These are phyloP conservation scores for Cynara cardunculus DNA, from an alignment of 129 eudicot species.

Conservation along the genomic window DNA sequence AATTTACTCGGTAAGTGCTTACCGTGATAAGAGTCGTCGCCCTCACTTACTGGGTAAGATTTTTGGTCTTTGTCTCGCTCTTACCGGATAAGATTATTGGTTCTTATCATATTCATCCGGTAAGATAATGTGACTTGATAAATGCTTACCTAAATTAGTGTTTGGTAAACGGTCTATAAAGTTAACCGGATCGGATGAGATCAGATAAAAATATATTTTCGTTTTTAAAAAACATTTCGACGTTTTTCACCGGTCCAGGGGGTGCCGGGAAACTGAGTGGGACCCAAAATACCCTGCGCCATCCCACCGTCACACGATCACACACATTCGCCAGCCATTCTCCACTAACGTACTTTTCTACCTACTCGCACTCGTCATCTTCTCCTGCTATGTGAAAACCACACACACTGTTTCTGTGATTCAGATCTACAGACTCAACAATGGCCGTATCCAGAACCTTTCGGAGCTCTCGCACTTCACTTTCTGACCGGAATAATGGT, in stretches of 20 bases:
- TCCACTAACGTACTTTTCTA: slow-evolving; percentile 9
- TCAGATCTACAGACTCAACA: not conserved
- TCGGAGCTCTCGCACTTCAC: slow-evolving; percentile 23
- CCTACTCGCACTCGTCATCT: not conserved
- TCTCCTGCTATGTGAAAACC: not conserved
- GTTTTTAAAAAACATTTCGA: not conserved
- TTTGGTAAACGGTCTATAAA: no score
- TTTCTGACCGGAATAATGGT: slow-evolving; percentile 15
- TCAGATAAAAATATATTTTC: no score
- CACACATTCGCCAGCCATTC: slow-evolving; percentile 29
- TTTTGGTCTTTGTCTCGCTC: no score
- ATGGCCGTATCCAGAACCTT: slow-evolving; percentile 30
- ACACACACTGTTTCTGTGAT: not conserved
- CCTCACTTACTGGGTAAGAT: no score
- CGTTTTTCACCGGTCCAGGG: not conserved
- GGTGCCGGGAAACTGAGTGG: not conserved
- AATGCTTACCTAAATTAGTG: no score
- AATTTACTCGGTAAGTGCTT: no score
- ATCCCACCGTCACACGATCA: slow-evolving; percentile 6
- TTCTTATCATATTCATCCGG: no score
- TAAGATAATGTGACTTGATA: no score
- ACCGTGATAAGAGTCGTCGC: no score
- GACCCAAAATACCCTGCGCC: not conserved
- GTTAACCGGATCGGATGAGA: no score
- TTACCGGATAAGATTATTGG: no score